Conservation (phyloP, 257 asterid species). For the Cynanchum wilfordii region DNA sequence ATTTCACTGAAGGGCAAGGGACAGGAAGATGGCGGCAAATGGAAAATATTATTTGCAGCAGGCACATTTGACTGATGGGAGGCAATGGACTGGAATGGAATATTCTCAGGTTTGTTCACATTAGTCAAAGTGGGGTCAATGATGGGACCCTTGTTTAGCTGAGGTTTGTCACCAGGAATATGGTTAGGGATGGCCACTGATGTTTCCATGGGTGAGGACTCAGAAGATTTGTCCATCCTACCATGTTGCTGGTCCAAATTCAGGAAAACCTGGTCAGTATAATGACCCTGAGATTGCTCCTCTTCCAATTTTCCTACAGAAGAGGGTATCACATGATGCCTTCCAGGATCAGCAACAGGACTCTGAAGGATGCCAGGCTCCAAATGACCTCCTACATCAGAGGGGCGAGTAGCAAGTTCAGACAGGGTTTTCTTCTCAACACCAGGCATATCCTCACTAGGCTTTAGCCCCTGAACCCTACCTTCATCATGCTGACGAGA, state of each 20-base stretch:
- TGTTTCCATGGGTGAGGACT: slow-evolving; percentile 25
- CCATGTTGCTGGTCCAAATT: slow-evolving; percentile 35
- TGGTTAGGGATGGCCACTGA: slow-evolving; percentile 24
- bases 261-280: slow-evolving; percentile 30
- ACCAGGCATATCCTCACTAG: slow-evolving; percentile 27
- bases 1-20: slow-evolving; percentile 34
- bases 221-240: slow-evolving; percentile 30
- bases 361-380: slow-evolving; percentile 23
- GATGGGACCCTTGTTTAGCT: slow-evolving; percentile 21
- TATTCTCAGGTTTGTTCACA: slow-evolving; percentile 24
- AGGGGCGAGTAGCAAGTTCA: slow-evolving; percentile 25
- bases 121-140: slow-evolving; percentile 23
- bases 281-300: slow-evolving; percentile 31
- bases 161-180: slow-evolving; percentile 28
- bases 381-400: slow-evolving; percentile 23
- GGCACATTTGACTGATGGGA: slow-evolving; percentile 30
- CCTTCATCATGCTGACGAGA: slow-evolving; percentile 28
- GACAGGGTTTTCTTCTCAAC: slow-evolving; percentile 22
- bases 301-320: slow-evolving; percentile 19
- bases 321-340: slow-evolving; percentile 22
- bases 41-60: slow-evolving; percentile 28
- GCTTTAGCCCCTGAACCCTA: slow-evolving; percentile 29
- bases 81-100: slow-evolving; percentile 28
- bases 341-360: slow-evolving; percentile 23
- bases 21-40: slow-evolving; percentile 25